Evolutionary conservation across 2,329 filamentous ascomycete species (phyloP).

Genomic region (Paracorniculantispora psalliotae): DNA sequence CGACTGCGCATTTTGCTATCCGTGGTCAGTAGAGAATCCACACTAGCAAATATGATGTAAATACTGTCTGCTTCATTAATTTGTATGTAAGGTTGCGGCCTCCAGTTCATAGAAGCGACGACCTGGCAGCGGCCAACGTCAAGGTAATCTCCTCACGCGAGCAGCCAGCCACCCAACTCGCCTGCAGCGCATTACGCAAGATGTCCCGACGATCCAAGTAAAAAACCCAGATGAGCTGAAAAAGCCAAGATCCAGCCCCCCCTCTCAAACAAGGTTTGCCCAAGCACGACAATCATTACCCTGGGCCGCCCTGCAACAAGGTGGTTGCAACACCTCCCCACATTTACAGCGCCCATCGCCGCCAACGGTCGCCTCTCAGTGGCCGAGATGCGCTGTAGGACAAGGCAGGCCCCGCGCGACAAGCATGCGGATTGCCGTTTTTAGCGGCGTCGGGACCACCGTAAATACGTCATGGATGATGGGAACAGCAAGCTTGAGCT

Average conservation of each 20-base stretch:
- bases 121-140: no score
- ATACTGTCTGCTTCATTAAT: no score
- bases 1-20: no score
- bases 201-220: not conserved
- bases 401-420: not conserved
- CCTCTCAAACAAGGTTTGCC: not conserved
- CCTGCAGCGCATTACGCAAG: not conserved
- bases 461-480: constrained; percentile 12
- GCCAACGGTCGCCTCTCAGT: not conserved
- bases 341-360: not conserved
- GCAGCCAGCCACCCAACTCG: not conserved
- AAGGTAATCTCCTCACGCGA: not conserved
- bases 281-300: not conserved
- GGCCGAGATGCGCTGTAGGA: not conserved
- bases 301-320: not conserved
- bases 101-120: no score
- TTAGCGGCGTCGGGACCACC: constrained; percentile 4
- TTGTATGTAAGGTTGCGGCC: no score
- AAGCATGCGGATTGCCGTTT: constrained; percentile 6
- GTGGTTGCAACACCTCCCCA: not conserved
- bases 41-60: no score
- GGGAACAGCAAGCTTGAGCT: not conserved
- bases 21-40: no score
- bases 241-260: not conserved
- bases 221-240: not conserved